Percentiles rank a stretch among this genome's conserved stretches.
phyloP scores from a whole-genome alignment of 2,329 filamentous ascomycete genomes.

The Davidsoniella virescens region DNA sequence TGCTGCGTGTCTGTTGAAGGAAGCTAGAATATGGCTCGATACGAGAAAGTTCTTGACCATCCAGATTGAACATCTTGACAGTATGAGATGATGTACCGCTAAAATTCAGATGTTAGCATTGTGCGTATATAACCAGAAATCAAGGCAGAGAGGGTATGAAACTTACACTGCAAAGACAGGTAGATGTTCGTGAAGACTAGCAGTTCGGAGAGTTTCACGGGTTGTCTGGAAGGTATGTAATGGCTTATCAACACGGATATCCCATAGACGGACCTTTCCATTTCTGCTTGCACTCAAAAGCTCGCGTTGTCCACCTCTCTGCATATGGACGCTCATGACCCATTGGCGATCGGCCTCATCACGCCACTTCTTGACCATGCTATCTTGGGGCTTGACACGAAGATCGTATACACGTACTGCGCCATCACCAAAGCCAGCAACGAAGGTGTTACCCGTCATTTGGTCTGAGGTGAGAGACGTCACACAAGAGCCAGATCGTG shows the following conservation, averaged over 20 bases:
- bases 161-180: conserved; percentile 89
- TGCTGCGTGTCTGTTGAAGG: conserved; percentile 61
- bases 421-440: conserved; percentile 91
- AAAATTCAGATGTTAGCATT: conserved; percentile 8
- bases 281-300: conserved; percentile 80
- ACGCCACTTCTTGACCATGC: conserved; percentile 94
- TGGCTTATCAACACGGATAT: conserved; percentile 72
- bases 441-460: conserved; percentile 91
- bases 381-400: conserved; percentile 63
- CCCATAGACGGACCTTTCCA: conserved; percentile 90
- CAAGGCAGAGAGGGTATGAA: not conserved
- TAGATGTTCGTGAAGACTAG: conserved; percentile 89
- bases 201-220: conserved; percentile 61
- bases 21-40: conserved; percentile 86
- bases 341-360: conserved; percentile 73
- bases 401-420: conserved; percentile 90
- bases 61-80: conserved; percentile 86
- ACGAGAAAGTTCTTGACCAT: conserved; percentile 60
- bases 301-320: conserved; percentile 84
- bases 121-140: not conserved
- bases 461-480: conserved; percentile 93
- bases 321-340: conserved; percentile 93
- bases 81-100: conserved; percentile 78
- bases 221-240: conserved; percentile 61
- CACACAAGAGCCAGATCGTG: conserved; percentile 85